Conservation (phyloP, 2,329 filamentous ascomycete genomes). For the Paecilomyces dactylethromorphus region DNA sequence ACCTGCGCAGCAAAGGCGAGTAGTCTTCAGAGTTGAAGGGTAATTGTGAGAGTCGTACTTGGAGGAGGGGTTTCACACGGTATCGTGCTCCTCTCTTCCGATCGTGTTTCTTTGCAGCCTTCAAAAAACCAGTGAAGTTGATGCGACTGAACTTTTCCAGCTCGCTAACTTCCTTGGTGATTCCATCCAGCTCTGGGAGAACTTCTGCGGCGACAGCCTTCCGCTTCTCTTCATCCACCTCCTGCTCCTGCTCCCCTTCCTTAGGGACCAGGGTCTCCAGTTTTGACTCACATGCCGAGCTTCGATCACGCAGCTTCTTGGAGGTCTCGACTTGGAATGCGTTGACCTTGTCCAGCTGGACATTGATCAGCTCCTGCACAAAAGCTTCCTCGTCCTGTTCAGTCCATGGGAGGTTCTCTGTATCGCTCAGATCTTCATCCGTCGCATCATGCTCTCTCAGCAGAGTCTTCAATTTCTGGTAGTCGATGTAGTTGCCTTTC, state of each 20-base stretch:
- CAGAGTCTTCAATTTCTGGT: conserved; percentile 82
- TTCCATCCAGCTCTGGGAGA: conserved; percentile 71
- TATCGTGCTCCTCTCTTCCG: conserved; percentile 82
- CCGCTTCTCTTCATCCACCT: conserved; percentile 35
- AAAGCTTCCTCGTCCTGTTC: conserved; percentile 90
- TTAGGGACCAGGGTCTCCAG: conserved; percentile 52
- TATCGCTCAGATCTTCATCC: conserved; percentile 40
- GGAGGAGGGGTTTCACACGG: conserved; percentile 83
- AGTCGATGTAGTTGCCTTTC: conserved; percentile 93
- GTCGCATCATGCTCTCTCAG: conserved; percentile 66
- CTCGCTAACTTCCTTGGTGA: conserved; percentile 86
- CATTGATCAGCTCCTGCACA: conserved; percentile 90
- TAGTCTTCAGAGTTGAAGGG: conserved; percentile 97
- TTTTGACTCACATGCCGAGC: conserved; percentile 60
- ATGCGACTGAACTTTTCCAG: conserved; percentile 91
- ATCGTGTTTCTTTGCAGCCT: conserved; percentile 99
- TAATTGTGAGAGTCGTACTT: conserved; percentile 77
- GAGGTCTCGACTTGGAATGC: conserved; percentile 79
- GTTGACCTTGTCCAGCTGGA: conserved; percentile 91
- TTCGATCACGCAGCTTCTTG: conserved; percentile 73
- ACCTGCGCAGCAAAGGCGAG: conserved; percentile 74
- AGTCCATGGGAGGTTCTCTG: conserved; percentile 66
- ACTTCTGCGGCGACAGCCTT: conserved; percentile 59
- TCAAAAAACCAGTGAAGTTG: conserved; percentile 96
- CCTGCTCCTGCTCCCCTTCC: conserved; percentile 25